Evolutionary conservation across 768 basidiomycete genomes (phyloP).

Genomic region (Kwoniella sp.): DNA sequence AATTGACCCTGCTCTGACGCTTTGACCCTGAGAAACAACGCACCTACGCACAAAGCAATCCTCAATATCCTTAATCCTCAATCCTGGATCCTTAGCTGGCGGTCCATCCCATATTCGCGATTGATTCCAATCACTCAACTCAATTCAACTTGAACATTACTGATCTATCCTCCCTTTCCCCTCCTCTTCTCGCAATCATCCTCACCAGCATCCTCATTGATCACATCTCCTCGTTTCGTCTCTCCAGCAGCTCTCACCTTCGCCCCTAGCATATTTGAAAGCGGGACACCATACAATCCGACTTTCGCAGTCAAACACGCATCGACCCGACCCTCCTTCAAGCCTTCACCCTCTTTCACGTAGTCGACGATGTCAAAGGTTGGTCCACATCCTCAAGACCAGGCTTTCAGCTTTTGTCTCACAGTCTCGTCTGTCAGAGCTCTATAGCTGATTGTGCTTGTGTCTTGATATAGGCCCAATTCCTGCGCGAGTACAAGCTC

Average conservation of each 20-base stretch:
- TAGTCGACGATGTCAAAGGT: constrained; percentile 16
- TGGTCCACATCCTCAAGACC: not conserved
- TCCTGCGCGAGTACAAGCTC: constrained; percentile 93
- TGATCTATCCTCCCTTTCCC: not conserved
- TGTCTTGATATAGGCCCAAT: constrained; percentile 51
- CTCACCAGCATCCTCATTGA: not conserved
- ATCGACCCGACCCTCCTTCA: not conserved
- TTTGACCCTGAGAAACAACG: not conserved
- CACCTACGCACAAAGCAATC: not conserved
- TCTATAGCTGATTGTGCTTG: constrained; percentile 1
- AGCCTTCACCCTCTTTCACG: not conserved
- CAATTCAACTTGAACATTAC: not conserved
- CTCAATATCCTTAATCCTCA: not conserved
- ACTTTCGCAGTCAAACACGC: not conserved
- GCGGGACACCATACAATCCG: not conserved
- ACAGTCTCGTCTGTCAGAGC: too few species aligned
- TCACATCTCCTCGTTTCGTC: not conserved
- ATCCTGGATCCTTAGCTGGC: too few species aligned
- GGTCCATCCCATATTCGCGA: too few species aligned
- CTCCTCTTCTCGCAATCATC: not conserved
- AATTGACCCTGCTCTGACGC: not conserved
- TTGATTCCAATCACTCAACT: not conserved
- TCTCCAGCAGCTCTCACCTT: not conserved
- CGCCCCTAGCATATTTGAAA: not conserved
- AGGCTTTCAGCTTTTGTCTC: too few species aligned